phyloP scores from a whole-genome alignment of 768 basidiomycete genomes.

The Mycena filopes region DNA sequence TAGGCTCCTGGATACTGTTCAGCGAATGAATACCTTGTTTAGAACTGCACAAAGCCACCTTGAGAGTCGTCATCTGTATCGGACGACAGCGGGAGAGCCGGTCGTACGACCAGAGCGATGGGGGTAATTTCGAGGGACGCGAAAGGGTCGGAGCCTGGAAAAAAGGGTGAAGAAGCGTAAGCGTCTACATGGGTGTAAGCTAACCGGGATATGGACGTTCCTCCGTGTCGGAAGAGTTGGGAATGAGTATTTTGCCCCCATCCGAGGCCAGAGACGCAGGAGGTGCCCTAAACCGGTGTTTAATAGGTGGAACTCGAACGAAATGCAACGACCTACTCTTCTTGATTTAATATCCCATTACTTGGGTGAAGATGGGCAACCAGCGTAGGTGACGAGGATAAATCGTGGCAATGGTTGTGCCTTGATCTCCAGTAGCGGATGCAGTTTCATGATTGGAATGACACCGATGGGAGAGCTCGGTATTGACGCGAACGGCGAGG shows the following conservation, averaged over 20 bases:
- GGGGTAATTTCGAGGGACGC: neutral
- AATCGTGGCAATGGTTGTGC: neutral
- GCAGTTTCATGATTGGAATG: neutral
- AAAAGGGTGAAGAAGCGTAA: neutral
- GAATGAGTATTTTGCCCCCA: conserved; percentile 21
- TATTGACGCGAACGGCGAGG: neutral
- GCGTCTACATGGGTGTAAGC: neutral
- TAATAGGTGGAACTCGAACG: neutral
- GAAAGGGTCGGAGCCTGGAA: neutral
- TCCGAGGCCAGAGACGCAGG: neutral
- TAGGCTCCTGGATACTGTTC: neutral
- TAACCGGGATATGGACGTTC: conserved; percentile 3
- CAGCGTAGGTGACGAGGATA: neutral
- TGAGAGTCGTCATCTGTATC: conserved; percentile 25
- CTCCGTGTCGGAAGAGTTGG: conserved; percentile 28
- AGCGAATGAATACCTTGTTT: neutral
- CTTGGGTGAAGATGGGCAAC: neutral
- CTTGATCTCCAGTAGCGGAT: neutral
- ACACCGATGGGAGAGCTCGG: neutral
- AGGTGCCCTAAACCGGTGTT: neutral
- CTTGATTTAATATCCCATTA: neutral
- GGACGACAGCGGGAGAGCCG: conserved; percentile 5
- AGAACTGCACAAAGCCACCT: conserved; percentile 1
- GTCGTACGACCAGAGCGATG: neutral
- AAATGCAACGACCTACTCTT: neutral